phyloP scores from a whole-genome alignment of 768 basidiomycete genomes.

The Hortiboletus flavorubellus region DNA sequence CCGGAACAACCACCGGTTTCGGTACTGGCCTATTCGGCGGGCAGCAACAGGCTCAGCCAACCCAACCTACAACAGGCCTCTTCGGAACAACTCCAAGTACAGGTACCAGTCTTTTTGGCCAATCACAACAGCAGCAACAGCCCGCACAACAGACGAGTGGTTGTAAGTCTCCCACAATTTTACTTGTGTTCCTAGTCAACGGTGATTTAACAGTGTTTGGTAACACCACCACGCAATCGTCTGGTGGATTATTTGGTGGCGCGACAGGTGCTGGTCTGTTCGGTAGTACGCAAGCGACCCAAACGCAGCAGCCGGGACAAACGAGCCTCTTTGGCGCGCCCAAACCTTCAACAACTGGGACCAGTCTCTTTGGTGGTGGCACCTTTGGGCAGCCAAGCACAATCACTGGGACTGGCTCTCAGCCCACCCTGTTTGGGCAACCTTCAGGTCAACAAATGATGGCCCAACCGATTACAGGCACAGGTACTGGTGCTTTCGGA shows the following conservation, averaged over 20 bases:
- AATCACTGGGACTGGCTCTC: slow-evolving; percentile 28
- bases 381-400: slow-evolving; percentile 42
- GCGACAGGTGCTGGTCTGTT: slow-evolving; percentile 34
- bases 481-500: slow-evolving; percentile 34
- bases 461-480: slow-evolving; percentile 37
- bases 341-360: slow-evolving; percentile 33
- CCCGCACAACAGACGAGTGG: slow-evolving; percentile 38
- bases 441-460: slow-evolving; percentile 42
- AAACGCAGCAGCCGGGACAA: slow-evolving; percentile 37
- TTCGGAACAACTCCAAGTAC: slow-evolving; percentile 29
- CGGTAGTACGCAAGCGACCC: slow-evolving; percentile 33
- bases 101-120: slow-evolving; percentile 33
- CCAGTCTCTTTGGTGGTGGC: slow-evolving; percentile 50
- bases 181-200: slow-evolving; percentile 7
- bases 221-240: slow-evolving; percentile 27
- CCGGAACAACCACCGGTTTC: slow-evolving; percentile 34
- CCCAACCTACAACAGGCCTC: slow-evolving; percentile 23
- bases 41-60: slow-evolving; percentile 25
- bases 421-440: slow-evolving; percentile 48
- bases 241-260: slow-evolving; percentile 38
- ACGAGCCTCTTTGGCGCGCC: slow-evolving; percentile 27
- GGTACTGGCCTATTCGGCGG: slow-evolving; percentile 29
- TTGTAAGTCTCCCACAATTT: slow-evolving; percentile 26
- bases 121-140: slow-evolving; percentile 36
- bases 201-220: slow-evolving; percentile 34